Percentiles rank a stretch among this genome's conserved stretches.
Conservation (phyloP, 2,329 filamentous ascomycete genomes). For the Cryphonectria naterciae region DNA sequence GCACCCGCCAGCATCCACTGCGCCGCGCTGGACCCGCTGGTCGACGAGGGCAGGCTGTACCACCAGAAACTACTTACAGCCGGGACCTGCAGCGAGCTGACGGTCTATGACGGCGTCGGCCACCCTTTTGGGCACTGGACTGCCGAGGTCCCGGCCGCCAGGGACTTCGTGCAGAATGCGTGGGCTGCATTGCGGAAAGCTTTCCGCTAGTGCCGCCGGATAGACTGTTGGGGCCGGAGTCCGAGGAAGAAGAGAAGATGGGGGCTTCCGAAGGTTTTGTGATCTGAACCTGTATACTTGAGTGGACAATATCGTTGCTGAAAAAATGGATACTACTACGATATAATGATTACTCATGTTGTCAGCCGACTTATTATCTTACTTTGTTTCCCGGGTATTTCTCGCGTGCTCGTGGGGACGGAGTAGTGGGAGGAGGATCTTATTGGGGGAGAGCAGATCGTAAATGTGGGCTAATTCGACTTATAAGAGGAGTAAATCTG, state of each 20-base stretch:
- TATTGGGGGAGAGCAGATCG: too few relatives aligned
- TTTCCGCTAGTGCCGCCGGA: conserved; percentile 29
- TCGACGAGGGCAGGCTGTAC: conserved; percentile 40
- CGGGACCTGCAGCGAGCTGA: conserved; percentile 38
- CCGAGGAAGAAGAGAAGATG: too few relatives aligned
- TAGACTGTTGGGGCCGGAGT: neutral
- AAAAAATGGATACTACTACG: too few relatives aligned
- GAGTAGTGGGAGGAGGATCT: too few relatives aligned
- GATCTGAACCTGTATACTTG: too few relatives aligned
- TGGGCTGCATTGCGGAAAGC: conserved; percentile 37
- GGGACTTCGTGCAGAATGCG: conserved; percentile 39
- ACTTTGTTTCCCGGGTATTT: too few relatives aligned
- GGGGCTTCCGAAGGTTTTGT: too few relatives aligned
- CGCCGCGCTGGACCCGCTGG: conserved; percentile 41
- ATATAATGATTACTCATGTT: neutral
- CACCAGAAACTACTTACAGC: conserved; percentile 38
- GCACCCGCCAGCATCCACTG: conserved; percentile 41
- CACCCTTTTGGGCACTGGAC: conserved; percentile 44
- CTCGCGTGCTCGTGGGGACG: too few relatives aligned
- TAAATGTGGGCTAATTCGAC: too few relatives aligned
- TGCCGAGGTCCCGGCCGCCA: conserved; percentile 38
- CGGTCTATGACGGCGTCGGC: conserved; percentile 41
- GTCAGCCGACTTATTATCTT: neutral
- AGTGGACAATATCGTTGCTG: neutral
- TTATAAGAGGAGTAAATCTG: too few relatives aligned